These are phyloP conservation scores for Yarrowia sp. DNA, from an alignment of 805 yeast genomes.

Conservation along the genomic window DNA sequence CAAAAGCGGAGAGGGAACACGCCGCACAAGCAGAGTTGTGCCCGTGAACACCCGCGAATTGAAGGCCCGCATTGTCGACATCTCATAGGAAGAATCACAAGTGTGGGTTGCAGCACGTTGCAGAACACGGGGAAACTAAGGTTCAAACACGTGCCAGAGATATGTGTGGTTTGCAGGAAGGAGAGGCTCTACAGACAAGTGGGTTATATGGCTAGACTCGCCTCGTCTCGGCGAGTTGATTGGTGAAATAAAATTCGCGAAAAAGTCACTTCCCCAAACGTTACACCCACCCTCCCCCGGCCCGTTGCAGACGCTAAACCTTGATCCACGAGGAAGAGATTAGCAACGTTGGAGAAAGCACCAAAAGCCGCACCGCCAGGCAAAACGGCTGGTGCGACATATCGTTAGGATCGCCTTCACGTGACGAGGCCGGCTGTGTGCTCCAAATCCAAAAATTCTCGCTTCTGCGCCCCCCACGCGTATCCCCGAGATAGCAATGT, in stretches of 20 bases:
- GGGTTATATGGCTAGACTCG: no score
- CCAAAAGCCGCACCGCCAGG: not conserved
- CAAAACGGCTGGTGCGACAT: not conserved
- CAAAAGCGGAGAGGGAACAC: no score
- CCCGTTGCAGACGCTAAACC: not conserved
- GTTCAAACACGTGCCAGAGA: not conserved
- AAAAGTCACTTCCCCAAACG: not conserved
- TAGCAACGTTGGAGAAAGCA: not conserved
- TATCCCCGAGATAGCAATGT: not conserved
- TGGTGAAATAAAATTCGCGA: no score
- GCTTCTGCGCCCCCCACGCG: not conserved
- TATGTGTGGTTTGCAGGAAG: not conserved
- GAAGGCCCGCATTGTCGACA: no score
- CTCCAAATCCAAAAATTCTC: not conserved
- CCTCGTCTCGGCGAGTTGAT: no score
- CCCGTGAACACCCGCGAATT: no score
- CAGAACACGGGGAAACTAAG: not conserved
- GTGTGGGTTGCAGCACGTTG: conserved; percentile 15
- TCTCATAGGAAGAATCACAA: no score
- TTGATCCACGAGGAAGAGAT: not conserved
- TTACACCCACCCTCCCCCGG: not conserved
- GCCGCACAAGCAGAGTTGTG: no score
- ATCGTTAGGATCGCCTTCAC: not conserved
- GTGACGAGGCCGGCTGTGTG: not conserved
- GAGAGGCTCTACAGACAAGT: no score